Evolutionary conservation across 2,329 filamentous ascomycete genomes (phyloP).

Genomic region (Aureobasidium musti): DNA sequence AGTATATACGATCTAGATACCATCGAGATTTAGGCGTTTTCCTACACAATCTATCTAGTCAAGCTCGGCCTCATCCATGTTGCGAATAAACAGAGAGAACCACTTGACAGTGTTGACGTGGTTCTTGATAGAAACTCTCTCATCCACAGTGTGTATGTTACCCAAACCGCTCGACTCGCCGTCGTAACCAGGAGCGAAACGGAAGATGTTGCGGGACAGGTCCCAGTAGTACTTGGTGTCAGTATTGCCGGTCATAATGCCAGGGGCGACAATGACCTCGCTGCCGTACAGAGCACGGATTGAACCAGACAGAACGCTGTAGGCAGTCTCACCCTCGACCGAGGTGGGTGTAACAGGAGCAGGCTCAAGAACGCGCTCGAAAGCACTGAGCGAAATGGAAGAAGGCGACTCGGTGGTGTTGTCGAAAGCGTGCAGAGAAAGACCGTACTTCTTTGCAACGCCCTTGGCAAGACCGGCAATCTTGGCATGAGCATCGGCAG

Average conservation of each 20-base stretch:
- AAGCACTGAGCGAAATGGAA: conserved; percentile 38
- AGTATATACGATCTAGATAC: not conserved
- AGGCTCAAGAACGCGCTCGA: conserved; percentile 37
- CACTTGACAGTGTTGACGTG: conserved; percentile 50
- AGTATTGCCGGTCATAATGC: conserved; percentile 44
- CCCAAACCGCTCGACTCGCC: conserved; percentile 36
- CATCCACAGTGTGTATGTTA: conserved; percentile 42
- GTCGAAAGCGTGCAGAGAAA: conserved; percentile 54
- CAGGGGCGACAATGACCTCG: conserved; percentile 43
- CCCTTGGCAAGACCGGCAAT: conserved; percentile 51
- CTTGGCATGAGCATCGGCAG: conserved; percentile 50
- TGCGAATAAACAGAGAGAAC: conserved; percentile 49
- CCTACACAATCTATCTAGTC: not conserved
- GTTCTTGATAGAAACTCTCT: conserved; percentile 43
- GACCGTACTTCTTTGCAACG: conserved; percentile 52
- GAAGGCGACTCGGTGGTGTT: conserved; percentile 40
- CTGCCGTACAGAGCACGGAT: conserved; percentile 49
- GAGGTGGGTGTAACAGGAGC: conserved; percentile 44
- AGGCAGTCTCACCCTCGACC: conserved; percentile 40
- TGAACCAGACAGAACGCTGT: conserved; percentile 46
- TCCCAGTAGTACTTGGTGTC: conserved; percentile 43
- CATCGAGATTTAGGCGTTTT: not conserved
- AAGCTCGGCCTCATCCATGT: conserved; percentile 49
- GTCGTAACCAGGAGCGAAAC: conserved; percentile 42
- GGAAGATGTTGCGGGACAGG: conserved; percentile 43